These are phyloP conservation scores for Seiridium unicorne DNA, from an alignment of 2,329 filamentous ascomycete species.

Conservation along the genomic window DNA sequence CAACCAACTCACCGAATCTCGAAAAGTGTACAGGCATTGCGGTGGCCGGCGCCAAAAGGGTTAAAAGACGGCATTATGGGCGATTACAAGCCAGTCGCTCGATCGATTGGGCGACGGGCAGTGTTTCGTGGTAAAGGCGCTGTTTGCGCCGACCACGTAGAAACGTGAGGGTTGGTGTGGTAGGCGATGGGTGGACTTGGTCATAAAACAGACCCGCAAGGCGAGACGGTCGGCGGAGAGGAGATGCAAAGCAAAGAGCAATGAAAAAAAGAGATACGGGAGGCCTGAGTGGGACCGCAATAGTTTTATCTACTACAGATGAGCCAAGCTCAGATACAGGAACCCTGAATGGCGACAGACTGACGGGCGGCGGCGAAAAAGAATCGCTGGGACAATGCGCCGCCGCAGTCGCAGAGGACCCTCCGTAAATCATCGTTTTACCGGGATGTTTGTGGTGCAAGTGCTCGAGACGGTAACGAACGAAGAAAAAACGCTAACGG, in stretches of 20 bases:
- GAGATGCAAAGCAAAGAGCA: background rate
- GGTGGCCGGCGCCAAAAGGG: slow-evolving; percentile 27
- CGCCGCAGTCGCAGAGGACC: background rate
- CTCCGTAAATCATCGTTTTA: background rate
- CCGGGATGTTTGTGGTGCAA: background rate
- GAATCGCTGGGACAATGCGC: background rate
- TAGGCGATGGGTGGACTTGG: background rate
- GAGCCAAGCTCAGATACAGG: background rate
- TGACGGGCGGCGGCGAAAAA: slow-evolving; percentile 1
- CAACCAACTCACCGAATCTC: slow-evolving; percentile 28
- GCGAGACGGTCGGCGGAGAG: background rate
- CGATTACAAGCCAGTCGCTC: background rate
- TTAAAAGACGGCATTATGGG: slow-evolving; percentile 28
- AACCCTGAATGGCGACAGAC: slow-evolving; percentile 8
- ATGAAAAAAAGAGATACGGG: background rate
- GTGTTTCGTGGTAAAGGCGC: background rate
- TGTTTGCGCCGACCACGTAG: background rate
- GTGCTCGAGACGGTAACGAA: background rate
- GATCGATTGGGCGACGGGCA: background rate
- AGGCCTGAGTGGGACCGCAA: slow-evolving; percentile 2
- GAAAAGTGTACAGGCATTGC: slow-evolving; percentile 29
- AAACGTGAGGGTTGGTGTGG: background rate
- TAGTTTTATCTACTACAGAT: slow-evolving; percentile 5
- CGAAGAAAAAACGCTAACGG: background rate
- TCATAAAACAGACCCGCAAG: background rate